A percentile compares a stretch with the other conserved stretches of the same genome.
Conservation (phyloP, 2,329 filamentous ascomycete genomes). For the Rugonectria rugulosa region DNA sequence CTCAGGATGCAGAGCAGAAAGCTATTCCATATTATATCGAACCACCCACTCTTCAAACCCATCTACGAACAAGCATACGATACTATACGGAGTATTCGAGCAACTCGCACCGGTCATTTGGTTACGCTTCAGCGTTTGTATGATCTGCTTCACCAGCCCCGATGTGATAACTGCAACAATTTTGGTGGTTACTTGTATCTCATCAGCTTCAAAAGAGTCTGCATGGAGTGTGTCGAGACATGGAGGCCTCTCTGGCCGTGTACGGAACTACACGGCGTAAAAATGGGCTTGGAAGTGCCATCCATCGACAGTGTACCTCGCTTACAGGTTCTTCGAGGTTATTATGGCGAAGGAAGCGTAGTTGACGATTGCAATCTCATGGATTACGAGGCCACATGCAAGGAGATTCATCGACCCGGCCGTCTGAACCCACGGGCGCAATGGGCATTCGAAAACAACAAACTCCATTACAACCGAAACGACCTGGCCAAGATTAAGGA, state of each 20-base stretch:
- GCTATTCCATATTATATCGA: background rate
- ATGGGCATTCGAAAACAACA: too few relatives aligned
- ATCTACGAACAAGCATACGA: background rate
- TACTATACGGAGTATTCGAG: background rate
- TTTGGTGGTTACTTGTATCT: conserved; percentile 1
- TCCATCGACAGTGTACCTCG: too few relatives aligned
- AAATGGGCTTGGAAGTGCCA: too few relatives aligned
- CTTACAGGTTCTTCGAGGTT: background rate
- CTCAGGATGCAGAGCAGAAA: background rate
- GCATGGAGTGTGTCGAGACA: background rate
- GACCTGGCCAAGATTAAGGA: too few relatives aligned
- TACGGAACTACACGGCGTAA: too few relatives aligned
- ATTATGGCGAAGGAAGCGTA: background rate
- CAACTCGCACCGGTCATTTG: background rate
- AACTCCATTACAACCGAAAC: too few relatives aligned
- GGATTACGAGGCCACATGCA: too few relatives aligned
- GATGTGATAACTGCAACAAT: background rate
- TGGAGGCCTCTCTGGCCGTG: background rate
- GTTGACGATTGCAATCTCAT: too few relatives aligned
- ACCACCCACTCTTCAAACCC: background rate
- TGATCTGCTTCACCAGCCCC: background rate
- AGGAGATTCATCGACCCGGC: too few relatives aligned
- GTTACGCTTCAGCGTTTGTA: background rate
- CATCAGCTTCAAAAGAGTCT: background rate
- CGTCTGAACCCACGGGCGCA: too few relatives aligned